Base-by-base conservation (phyloP, 176 grass and related monocot genomes). In the Ensete glaucum region DNA sequence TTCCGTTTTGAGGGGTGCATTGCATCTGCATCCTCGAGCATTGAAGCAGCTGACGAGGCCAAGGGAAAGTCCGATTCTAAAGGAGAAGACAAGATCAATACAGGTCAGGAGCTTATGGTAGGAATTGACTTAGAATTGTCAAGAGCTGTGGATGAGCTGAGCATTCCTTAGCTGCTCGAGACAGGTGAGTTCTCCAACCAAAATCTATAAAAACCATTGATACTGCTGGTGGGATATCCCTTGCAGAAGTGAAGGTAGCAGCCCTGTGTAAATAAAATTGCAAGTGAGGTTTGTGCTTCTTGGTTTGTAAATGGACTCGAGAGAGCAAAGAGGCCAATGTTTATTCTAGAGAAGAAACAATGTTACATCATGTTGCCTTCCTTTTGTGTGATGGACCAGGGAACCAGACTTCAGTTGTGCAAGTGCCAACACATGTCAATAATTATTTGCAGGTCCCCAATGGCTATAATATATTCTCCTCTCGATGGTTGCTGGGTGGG, bases 1-100 rank as follows among this genome's bases (percentile, higher is more conserved):
- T 99, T 87, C 86, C 80, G 88, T 50, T 91, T 87, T 20, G 78
- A 84, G 75, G 86, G 94, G 84, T 99, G 90, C 64, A 67, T 64
- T 16, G 75, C 71, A 11, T 19, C 55, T 66, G 75, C 78, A 73
- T 73, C 62, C 24, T 81, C 55, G 55, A 50, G 24, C 76, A 17
- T 2, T 5, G 72, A 66, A 16, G 77, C 78, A 73, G 2, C 54
- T 0, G 14, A 64, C 34, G 84, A 81, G 15, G 26, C 50, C 19
- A 78, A 79, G 15, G 64, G 20, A 49, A 79, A 84, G 73, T 69
- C 3, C 17, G 71, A 73, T 52, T 15, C 65, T 7, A 68, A 27
- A 14, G 9, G 22, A n/a, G 52, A 55, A 54, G 22, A 73, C 22
- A 73, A 27, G 20, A 16, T 4, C 21, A 20, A 54, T 54, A 2